Percentiles rank a stretch among this genome's conserved stretches.
phyloP scores from a whole-genome alignment of 2,329 filamentous ascomycete genomes.

The Fusarium anthophilum region DNA sequence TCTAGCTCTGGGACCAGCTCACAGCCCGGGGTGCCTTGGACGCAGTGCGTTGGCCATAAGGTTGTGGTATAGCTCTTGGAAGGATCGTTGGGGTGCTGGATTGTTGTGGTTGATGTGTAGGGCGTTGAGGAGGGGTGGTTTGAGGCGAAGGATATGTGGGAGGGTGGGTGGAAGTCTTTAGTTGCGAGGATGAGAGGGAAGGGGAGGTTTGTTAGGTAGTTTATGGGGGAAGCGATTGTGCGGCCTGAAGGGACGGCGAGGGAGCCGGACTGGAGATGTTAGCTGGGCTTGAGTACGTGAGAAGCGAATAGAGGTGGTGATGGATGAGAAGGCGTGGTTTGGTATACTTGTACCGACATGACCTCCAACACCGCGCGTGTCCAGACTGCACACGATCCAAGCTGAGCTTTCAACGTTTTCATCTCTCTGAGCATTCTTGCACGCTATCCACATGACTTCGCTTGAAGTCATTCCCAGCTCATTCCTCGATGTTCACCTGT shows the following conservation, averaged over 20 bases:
- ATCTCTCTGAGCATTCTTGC: background rate
- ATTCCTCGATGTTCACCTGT: background rate
- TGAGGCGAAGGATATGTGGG: constrained; percentile 88
- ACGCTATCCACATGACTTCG: background rate
- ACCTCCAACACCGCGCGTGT: no score
- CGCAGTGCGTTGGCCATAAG: constrained; percentile 92
- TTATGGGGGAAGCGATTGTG: constrained; percentile 75
- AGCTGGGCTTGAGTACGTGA: background rate
- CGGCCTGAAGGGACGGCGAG: constrained; percentile 82
- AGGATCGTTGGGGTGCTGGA: constrained; percentile 73
- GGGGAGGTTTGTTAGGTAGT: constrained; percentile 75
- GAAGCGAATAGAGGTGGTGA: no score
- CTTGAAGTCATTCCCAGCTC: background rate
- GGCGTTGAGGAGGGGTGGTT: constrained; percentile 77
- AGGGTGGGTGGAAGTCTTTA: constrained; percentile 87
- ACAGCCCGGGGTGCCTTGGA: constrained; percentile 77
- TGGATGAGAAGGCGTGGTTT: no score
- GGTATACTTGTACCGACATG: background rate
- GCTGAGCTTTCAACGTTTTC: background rate
- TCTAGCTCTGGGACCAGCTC: constrained; percentile 79
- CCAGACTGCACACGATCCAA: background rate
- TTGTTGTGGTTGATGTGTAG: constrained; percentile 70
- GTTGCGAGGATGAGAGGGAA: constrained; percentile 83
- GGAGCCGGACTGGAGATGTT: constrained; percentile 74
- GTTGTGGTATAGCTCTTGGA: constrained; percentile 70